Evolutionary conservation across 2,329 filamentous ascomycete genomes (phyloP).

Genomic region (Phoma sp.): DNA sequence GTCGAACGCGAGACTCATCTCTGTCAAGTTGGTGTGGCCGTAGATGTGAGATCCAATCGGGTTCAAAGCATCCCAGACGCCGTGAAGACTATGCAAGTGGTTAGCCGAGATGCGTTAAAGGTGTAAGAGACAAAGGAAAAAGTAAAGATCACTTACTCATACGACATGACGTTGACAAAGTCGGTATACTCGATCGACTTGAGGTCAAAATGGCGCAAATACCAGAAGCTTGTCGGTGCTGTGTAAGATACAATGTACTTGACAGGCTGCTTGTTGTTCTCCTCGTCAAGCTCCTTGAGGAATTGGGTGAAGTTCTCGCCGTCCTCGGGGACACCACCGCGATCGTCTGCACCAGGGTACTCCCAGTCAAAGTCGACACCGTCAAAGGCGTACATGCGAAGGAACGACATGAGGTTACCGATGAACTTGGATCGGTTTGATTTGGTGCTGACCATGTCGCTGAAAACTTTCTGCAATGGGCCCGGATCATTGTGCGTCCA

Average conservation of each 20-base stretch:
- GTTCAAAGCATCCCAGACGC: conserved; percentile 21
- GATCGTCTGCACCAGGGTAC: conserved; percentile 17
- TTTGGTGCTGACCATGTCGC: conserved; percentile 37
- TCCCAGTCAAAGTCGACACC: conserved; percentile 57
- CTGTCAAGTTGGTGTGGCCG: conserved; percentile 46
- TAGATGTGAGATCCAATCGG: neutral
- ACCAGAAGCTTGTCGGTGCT: neutral
- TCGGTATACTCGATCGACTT: neutral
- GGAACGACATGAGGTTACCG: conserved; percentile 43
- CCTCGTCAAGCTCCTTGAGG: neutral
- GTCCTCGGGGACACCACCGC: conserved; percentile 7
- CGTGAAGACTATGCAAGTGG: conserved; percentile 56
- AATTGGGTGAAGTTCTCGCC: neutral
- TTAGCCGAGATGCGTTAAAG: no score
- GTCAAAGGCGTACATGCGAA: conserved; percentile 51
- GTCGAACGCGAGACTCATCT: conserved; percentile 55
- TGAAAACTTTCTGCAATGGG: conserved; percentile 42
- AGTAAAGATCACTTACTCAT: no score
- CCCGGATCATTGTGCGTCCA: conserved; percentile 51
- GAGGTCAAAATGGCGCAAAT: no score
- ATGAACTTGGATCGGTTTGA: conserved; percentile 45
- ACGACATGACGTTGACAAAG: conserved; percentile 52
- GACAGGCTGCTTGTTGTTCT: no score
- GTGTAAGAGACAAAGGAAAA: conserved; percentile 51
- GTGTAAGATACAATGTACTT: neutral